Base-by-base conservation (phyloP, 768 basidiomycete species). In the Pulveroboletus sp. region DNA sequence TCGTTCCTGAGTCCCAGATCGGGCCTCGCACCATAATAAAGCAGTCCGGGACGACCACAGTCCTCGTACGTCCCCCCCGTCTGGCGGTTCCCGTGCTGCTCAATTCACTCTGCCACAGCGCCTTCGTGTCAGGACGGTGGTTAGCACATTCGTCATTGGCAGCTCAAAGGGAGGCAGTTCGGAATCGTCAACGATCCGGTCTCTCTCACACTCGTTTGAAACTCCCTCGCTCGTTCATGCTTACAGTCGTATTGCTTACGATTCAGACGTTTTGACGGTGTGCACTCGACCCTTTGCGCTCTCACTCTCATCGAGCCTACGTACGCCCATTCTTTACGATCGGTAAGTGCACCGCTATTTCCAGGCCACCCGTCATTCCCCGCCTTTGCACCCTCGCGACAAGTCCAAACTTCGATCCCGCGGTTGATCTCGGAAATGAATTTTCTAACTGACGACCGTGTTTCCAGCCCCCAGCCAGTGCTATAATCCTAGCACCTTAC, bases 281-380 rank as follows among this genome's bases (percentile, higher is more conserved):
- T 21, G 21, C 21, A 21, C 21, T 4, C 21, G 21, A 21, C 21
- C 4, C 21, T 4, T 21, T 4, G 21, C 21, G 11, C 10, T 24
- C 32, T 42, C 27, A 24, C 35, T 27, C 47, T n/a, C 31, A 27
- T 36, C 32, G 32, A 32, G 33, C 47, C 49, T 26, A 47, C 46
- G 38, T 26, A 54, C 50, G 30, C 42, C 49, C 44, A 36, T 51
- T 55, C 46, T 27, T 61, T 50, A 67, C 61, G 60, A 64, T 57
- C 54, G 50, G 60, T 65, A 57, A 53, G 65, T 57, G 11, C 5
- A 5, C 39, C 42, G 14, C 54, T 30, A 31, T 46, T 52, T 52
- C 43, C 8, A 18, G 35, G 2, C 39, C 17, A n/a, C 39, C 49
- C 49, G 48, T 46, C 32, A 44, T 51, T 35, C 37, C 26, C 54